Conservation (phyloP, 768 basidiomycete genomes). For the Lactarius tabidus region DNA sequence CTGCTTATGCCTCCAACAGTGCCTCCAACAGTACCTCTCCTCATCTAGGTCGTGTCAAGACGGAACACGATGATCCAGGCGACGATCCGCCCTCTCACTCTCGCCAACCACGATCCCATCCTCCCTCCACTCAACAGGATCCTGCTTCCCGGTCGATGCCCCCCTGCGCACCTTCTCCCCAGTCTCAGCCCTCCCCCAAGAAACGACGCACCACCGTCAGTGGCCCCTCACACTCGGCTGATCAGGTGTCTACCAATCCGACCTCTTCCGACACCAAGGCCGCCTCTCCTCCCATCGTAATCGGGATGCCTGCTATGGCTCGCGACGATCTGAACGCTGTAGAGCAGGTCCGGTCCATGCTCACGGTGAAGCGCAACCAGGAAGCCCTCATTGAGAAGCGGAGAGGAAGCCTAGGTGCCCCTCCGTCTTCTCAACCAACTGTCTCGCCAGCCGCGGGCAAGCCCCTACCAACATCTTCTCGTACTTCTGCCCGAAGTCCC, state of each 20-base stretch:
- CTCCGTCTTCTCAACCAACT: constrained; percentile 25
- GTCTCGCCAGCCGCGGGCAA: constrained; percentile 28
- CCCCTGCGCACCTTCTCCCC: constrained; percentile 16
- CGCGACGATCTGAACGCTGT: constrained; percentile 56
- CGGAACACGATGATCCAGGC: constrained; percentile 55
- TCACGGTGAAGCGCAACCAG: constrained; percentile 65
- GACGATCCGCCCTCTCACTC: constrained; percentile 35
- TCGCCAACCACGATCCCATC: constrained; percentile 14
- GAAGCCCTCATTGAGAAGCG: constrained; percentile 68
- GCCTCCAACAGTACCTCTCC: constrained; percentile 40
- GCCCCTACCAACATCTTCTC: constrained; percentile 34
- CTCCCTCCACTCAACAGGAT: constrained; percentile 10
- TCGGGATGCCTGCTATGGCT: constrained; percentile 50
- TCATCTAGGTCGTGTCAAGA: constrained; percentile 50
- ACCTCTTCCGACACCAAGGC: constrained; percentile 38
- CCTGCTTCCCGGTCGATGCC: constrained; percentile 19
- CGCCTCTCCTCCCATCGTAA: constrained; percentile 63
- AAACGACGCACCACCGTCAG: constrained; percentile 69
- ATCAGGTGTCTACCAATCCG: constrained; percentile 45
- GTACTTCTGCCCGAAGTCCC: constrained; percentile 27
- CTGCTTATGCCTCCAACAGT: constrained; percentile 23
- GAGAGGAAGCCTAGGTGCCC: constrained; percentile 51
- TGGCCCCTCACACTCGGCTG: constrained; percentile 52
- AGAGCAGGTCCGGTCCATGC: constrained; percentile 60
- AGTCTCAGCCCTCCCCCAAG: constrained; percentile 38